Percentiles rank a stretch among this genome's conserved stretches.
phyloP scores from a whole-genome alignment of 495 filamentous ascomycete genomes.

The Penicillium dipodomyicola region DNA sequence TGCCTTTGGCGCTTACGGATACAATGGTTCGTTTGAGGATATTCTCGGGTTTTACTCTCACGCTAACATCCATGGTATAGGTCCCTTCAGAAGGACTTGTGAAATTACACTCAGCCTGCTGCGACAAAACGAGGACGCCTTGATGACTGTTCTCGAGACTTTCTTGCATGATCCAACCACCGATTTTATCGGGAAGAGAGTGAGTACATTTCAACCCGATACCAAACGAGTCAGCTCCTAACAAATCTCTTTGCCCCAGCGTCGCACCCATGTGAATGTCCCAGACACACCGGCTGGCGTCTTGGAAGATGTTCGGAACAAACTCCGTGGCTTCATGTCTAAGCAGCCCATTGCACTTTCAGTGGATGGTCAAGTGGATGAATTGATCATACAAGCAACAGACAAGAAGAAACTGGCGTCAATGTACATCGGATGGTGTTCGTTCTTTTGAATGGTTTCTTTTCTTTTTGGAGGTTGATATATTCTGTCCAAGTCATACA shows the following conservation, averaged over 20 bases:
- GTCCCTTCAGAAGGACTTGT: constrained; percentile 85
- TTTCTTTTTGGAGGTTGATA: not conserved
- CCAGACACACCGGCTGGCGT: constrained; percentile 87
- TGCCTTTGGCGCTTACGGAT: constrained; percentile 90
- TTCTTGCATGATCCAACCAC: constrained; percentile 96
- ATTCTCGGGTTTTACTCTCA: not conserved
- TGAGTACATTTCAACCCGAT: constrained; percentile 15
- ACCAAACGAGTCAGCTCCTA: constrained; percentile 3
- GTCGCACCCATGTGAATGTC: constrained; percentile 57
- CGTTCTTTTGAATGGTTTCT: constrained; percentile 65
- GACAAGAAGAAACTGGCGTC: constrained; percentile 70
- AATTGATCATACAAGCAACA: constrained; percentile 80
- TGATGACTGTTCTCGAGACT: constrained; percentile 95
- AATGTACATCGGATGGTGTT: constrained; percentile 99
- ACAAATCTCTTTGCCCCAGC: constrained; percentile 39
- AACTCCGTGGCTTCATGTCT: constrained; percentile 78
- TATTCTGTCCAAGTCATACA: not conserved
- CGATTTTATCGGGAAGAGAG: constrained; percentile 81
- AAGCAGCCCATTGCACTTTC: constrained; percentile 86
- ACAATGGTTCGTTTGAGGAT: constrained; percentile 54
- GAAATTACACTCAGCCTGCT: constrained; percentile 84
- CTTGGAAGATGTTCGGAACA: constrained; percentile 81
- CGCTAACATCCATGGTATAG: constrained; percentile 32
- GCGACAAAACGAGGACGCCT: constrained; percentile 85
- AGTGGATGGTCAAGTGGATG: constrained; percentile 94